phyloP scores from a whole-genome alignment of 495 filamentous ascomycete genomes.

The Xylaria curta region DNA sequence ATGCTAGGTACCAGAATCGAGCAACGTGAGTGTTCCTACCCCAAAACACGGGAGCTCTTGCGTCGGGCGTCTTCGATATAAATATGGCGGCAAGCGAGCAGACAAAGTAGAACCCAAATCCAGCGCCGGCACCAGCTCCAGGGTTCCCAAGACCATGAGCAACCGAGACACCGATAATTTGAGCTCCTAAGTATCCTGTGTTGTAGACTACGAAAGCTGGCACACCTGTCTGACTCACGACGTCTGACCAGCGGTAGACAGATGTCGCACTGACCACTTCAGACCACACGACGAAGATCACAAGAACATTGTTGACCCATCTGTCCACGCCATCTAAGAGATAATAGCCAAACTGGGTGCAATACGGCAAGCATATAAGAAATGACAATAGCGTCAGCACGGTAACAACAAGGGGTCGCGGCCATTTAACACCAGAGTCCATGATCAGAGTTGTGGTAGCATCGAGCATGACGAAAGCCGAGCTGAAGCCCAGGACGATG shows the following conservation, averaged over 20 bases:
- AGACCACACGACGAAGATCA: conserved; percentile 28
- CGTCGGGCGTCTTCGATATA: conserved; percentile 35
- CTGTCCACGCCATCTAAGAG: conserved; percentile 26
- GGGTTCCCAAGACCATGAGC: conserved; percentile 39
- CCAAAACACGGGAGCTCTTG: conserved; percentile 43
- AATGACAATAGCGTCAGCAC: conserved; percentile 25
- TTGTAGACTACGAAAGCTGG: conserved; percentile 44
- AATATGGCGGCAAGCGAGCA: conserved; percentile 21
- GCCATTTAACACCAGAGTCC: conserved; percentile 19
- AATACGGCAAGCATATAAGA: conserved; percentile 23
- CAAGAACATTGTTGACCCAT: conserved; percentile 24
- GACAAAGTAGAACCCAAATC: conserved; percentile 29
- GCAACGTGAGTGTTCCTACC: conserved; percentile 32
- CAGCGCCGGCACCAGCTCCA: conserved; percentile 41
- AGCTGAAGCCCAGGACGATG: conserved; percentile 24
- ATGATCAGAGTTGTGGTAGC: conserved; percentile 21
- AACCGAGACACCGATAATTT: conserved; percentile 44
- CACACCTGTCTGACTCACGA: conserved; percentile 41
- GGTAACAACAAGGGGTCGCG: conserved; percentile 24
- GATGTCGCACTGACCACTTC: conserved; percentile 20
- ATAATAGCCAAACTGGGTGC: conserved; percentile 29
- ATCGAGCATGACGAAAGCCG: conserved; percentile 28
- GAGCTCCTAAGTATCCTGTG: conserved; percentile 44
- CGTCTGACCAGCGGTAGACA: conserved; percentile 35
- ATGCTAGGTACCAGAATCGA: conserved; percentile 25